These are phyloP conservation scores for Fagopyrum esculentum DNA, from an alignment of 148 eudicot species.

Conservation along the genomic window DNA sequence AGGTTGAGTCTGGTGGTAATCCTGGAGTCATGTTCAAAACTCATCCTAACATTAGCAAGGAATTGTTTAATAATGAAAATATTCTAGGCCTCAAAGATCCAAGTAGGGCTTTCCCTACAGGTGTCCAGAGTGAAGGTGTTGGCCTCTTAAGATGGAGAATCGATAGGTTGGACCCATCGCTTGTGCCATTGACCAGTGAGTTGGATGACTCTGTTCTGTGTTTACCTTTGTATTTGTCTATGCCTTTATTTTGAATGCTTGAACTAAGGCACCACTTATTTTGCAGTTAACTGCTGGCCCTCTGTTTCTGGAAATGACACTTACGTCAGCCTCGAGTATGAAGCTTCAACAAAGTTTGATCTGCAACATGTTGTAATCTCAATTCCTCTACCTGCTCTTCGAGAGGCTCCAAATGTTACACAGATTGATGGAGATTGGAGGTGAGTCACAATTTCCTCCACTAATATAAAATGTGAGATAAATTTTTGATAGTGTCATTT, in stretches of 20 bases:
- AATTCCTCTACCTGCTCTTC: constrained; percentile 96
- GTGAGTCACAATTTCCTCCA: constrained; percentile 23
- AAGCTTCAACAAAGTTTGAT: constrained; percentile 78
- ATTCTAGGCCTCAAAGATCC: constrained; percentile 95
- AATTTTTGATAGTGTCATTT: background rate
- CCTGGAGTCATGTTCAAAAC: constrained; percentile 77
- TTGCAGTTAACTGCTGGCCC: constrained; percentile 98
- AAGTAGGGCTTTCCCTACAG: constrained; percentile 77
- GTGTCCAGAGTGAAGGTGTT: constrained; percentile 82
- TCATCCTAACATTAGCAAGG: constrained; percentile 94
- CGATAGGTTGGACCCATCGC: constrained; percentile 81
- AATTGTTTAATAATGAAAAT: constrained; percentile 62
- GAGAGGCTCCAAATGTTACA: constrained; percentile 82
- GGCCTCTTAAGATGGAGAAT: constrained; percentile 90
- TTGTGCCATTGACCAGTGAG: constrained; percentile 91
- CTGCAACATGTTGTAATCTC: constrained; percentile 91
- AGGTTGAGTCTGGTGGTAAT: constrained; percentile 84
- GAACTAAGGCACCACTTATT: background rate
- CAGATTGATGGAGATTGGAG: constrained; percentile 98
- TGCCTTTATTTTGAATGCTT: constrained; percentile 4
- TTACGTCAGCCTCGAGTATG: constrained; percentile 88
- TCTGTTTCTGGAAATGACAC: constrained; percentile 93
- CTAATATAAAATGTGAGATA: background rate
- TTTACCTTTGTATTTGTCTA: background rate
- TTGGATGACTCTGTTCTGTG: constrained; percentile 10